These are phyloP conservation scores for Glycyrrhiza uralensis DNA, from an alignment of 306 rosid genomes.

Conservation along the genomic window DNA sequence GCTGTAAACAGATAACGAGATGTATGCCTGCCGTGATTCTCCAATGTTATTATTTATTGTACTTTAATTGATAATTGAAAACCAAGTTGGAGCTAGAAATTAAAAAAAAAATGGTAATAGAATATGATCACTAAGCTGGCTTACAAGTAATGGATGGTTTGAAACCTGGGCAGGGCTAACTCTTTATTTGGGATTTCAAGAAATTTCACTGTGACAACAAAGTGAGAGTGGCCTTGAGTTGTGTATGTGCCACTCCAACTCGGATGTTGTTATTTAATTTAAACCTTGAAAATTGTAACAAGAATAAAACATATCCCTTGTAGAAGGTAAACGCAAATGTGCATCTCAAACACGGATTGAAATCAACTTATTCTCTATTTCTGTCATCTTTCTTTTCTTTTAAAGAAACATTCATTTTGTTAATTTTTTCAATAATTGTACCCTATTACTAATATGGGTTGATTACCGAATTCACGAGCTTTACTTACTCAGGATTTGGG, in stretches of 20 bases:
- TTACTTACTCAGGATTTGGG: too few relatives aligned
- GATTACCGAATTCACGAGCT: too few relatives aligned
- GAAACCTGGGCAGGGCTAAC: background rate
- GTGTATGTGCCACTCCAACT: background rate
- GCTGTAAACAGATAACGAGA: background rate
- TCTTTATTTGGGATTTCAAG: background rate
- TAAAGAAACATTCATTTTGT: too few relatives aligned
- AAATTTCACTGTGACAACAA: background rate
- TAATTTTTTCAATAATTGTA: too few relatives aligned
- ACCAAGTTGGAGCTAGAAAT: background rate
- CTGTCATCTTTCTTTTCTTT: too few relatives aligned
- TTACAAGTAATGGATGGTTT: background rate
- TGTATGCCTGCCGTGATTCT: background rate
- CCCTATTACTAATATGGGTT: too few relatives aligned
- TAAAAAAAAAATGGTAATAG: background rate
- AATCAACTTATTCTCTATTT: too few relatives aligned
- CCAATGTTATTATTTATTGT: background rate
- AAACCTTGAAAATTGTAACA: background rate
- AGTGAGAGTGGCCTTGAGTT: background rate
- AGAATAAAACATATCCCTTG: background rate
- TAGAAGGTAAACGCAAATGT: background rate
- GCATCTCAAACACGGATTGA: background rate
- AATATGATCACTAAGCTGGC: background rate
- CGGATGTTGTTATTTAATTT: background rate
- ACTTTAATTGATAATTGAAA: background rate